Percentiles rank a stretch among this genome's conserved stretches.
Conservation (phyloP, 192 early-diverging fungal species). For the Gaertneriomyces semiglobifer region DNA sequence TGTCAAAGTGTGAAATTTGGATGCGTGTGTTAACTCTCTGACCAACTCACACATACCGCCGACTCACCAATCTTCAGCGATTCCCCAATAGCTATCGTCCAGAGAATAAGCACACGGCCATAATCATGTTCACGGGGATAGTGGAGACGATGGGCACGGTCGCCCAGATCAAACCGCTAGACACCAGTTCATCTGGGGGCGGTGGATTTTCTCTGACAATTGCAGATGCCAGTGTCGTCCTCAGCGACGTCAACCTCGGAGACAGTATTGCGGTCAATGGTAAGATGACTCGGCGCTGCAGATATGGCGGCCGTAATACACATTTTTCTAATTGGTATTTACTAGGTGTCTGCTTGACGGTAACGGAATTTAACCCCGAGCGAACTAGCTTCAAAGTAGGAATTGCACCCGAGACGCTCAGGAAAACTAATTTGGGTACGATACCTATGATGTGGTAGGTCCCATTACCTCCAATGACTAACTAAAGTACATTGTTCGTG, state of each 20-base stretch:
- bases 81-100: background rate
- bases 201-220: constrained; percentile 84
- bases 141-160: constrained; percentile 89
- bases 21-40: background rate
- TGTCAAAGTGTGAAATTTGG: background rate
- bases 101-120: background rate
- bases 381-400: constrained; percentile 79
- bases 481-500: background rate
- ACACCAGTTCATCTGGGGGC: constrained; percentile 75
- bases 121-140: constrained; percentile 93
- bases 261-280: constrained; percentile 95
- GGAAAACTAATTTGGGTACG: constrained; percentile 86
- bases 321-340: background rate
- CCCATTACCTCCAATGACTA: background rate
- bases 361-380: constrained; percentile 82
- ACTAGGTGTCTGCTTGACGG: constrained; percentile 88
- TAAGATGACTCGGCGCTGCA: constrained; percentile 22
- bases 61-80: background rate
- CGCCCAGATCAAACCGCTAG: constrained; percentile 58
- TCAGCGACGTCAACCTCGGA: constrained; percentile 83
- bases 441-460: constrained; percentile 1
- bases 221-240: constrained; percentile 62
- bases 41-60: background rate
- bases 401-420: constrained; percentile 87
- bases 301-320: background rate